Percentiles rank a stretch among this genome's conserved stretches.
Evolutionary conservation across 108 stramenopile genomes (phyloP).

Genomic region (Nitzschia sp.): DNA sequence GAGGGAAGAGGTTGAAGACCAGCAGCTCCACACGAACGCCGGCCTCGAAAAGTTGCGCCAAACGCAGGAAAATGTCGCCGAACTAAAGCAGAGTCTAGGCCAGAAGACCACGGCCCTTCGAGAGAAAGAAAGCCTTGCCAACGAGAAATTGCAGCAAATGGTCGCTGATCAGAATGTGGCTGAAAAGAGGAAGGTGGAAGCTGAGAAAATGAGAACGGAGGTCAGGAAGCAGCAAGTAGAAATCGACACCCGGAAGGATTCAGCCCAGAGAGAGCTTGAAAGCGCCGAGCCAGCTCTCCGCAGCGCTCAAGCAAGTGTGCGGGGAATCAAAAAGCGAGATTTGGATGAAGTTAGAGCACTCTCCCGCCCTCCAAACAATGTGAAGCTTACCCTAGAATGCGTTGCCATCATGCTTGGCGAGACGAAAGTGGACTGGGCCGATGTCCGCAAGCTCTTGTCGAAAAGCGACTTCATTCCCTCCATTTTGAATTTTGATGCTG

Average conservation of each 20-base stretch:
- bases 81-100: constrained; percentile 81
- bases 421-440: constrained; percentile 88
- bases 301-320: constrained; percentile 87
- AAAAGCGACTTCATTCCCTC: constrained; percentile 94
- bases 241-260: constrained; percentile 86
- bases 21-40: constrained; percentile 95
- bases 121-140: constrained; percentile 90
- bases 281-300: constrained; percentile 95
- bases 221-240: constrained; percentile 76
- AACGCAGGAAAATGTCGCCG: constrained; percentile 93
- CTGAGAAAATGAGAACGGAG: constrained; percentile 89
- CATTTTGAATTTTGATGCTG: constrained; percentile 95
- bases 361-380: constrained; percentile 92
- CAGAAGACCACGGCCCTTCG: constrained; percentile 80
- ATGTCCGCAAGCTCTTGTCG: constrained; percentile 90
- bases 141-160: constrained; percentile 97
- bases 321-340: constrained; percentile 94
- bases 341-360: constrained; percentile 95
- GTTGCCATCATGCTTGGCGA: constrained; percentile 96
- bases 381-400: constrained; percentile 93
- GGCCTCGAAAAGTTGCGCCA: constrained; percentile 93
- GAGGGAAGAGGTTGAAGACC: constrained; percentile 87
- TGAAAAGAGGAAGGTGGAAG: constrained; percentile 91
- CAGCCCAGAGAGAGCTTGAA: constrained; percentile 93
- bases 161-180: constrained; percentile 97